These are phyloP conservation scores for Termitomyces sp. DNA, from an alignment of 768 basidiomycete species.

Conservation along the genomic window DNA sequence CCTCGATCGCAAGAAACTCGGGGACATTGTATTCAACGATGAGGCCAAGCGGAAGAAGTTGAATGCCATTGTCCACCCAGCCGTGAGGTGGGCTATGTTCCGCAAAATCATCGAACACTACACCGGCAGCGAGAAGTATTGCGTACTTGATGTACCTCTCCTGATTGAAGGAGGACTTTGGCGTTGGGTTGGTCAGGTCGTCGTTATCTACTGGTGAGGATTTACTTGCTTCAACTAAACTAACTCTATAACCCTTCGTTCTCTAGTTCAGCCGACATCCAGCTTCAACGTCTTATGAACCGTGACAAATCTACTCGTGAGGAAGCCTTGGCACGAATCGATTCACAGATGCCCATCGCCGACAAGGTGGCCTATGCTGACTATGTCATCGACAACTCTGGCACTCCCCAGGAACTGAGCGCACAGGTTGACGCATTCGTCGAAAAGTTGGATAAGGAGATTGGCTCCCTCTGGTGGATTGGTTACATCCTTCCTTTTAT, in stretches of 20 bases:
- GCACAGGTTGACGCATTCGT: conserved; percentile 47
- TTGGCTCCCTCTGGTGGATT: conserved; percentile 56
- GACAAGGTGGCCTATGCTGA: conserved; percentile 86
- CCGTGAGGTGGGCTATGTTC: conserved; percentile 77
- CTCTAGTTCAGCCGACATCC: conserved; percentile 50
- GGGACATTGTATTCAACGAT: conserved; percentile 82
- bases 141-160: conserved; percentile 88
- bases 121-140: conserved; percentile 73
- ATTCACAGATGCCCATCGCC: conserved; percentile 76
- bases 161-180: conserved; percentile 87
- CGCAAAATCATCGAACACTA: conserved; percentile 66
- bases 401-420: conserved; percentile 64
- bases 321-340: conserved; percentile 72
- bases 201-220: conserved; percentile 88
- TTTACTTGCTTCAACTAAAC: neutral
- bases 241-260: neutral
- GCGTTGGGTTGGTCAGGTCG: conserved; percentile 77
- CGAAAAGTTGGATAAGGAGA: conserved; percentile 36
- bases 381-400: conserved; percentile 86
- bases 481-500: conserved; percentile 17
- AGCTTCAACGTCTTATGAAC: conserved; percentile 76
- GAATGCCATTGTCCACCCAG: conserved; percentile 88
- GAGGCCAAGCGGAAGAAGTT: conserved; percentile 64
- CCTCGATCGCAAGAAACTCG: conserved; percentile 81
- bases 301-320: conserved; percentile 65